Evolutionary conservation across 139 green algal genomes (phyloP).

Genomic region (Yamagishiella unicocca): DNA sequence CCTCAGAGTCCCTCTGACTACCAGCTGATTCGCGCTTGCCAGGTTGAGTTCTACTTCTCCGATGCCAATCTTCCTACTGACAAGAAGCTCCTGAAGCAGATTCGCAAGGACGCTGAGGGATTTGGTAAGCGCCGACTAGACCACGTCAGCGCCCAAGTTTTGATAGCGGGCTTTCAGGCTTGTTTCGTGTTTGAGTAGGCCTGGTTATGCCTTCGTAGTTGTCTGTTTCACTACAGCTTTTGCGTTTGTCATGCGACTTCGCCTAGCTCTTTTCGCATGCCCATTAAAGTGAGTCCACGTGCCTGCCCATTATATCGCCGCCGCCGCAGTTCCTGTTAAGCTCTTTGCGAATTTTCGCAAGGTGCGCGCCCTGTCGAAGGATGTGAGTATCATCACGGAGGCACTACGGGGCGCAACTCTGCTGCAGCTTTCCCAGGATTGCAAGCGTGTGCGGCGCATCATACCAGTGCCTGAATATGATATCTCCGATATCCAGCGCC

Average conservation of each 20-base stretch:
- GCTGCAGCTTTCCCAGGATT: constrained; percentile 57
- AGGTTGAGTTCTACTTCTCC: constrained; percentile 88
- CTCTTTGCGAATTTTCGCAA: constrained; percentile 74
- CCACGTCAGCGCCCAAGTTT: neutral
- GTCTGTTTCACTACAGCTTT: too few relatives aligned
- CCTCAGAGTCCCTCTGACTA: neutral
- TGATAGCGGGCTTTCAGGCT: too few relatives aligned
- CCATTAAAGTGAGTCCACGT: too few relatives aligned
- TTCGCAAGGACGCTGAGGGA: constrained; percentile 72
- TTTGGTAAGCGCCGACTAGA: constrained; percentile 63
- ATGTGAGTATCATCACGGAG: constrained; percentile 52
- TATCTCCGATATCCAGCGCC: constrained; percentile 57
- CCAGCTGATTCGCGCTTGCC: neutral
- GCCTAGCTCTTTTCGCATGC: too few relatives aligned
- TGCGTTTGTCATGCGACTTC: neutral
- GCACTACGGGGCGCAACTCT: constrained; percentile 52
- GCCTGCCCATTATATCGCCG: too few relatives aligned
- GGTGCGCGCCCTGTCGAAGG: constrained; percentile 64
- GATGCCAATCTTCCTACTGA: constrained; percentile 85
- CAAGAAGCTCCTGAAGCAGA: constrained; percentile 78
- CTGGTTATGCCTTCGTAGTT: too few relatives aligned
- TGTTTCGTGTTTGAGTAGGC: too few relatives aligned
- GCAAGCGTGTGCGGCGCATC: constrained; percentile 51
- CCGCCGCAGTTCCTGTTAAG: constrained; percentile 71
- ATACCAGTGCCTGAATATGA: constrained; percentile 67